A percentile compares a stretch with the other conserved stretches of the same genome.
Evolutionary conservation across 805 yeast genomes (phyloP).

Genomic region (Kuraishia hungarica): DNA sequence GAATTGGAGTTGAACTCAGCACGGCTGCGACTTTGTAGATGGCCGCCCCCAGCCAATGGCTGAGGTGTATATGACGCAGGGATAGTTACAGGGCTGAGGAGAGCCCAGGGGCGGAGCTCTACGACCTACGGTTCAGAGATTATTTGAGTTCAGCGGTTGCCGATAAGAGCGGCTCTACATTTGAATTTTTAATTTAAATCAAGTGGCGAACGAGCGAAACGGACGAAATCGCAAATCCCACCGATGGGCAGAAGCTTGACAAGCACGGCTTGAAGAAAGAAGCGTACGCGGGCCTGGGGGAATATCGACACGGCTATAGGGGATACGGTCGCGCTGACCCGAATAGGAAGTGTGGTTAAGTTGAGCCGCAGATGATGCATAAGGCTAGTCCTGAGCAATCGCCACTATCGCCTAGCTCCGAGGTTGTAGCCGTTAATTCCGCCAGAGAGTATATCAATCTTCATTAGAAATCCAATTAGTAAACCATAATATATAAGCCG

Average conservation of each 20-base stretch:
- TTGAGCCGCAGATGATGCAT: neutral
- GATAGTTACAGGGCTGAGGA: neutral
- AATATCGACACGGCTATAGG: neutral
- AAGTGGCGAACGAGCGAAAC: too few species aligned
- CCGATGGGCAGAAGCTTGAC: neutral
- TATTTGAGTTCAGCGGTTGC: too few species aligned
- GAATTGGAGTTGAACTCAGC: neutral
- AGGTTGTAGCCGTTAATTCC: neutral
- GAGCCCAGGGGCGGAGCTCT: too few species aligned
- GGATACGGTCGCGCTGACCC: neutral
- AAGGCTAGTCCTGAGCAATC: neutral
- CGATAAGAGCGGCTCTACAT: too few species aligned
- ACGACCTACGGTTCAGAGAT: too few species aligned
- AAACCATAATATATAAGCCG: too few species aligned
- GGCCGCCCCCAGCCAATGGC: neutral
- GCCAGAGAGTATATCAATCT: neutral
- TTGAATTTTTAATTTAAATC: too few species aligned
- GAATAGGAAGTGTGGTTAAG: neutral
- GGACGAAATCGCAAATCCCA: too few species aligned
- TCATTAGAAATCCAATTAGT: too few species aligned
- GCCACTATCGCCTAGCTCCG: neutral
- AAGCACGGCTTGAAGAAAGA: neutral
- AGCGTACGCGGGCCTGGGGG: too few species aligned
- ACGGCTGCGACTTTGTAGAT: neutral
- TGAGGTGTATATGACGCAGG: neutral